These are phyloP conservation scores for Monosporascus sp. DNA, from an alignment of 2,329 filamentous ascomycete genomes.

Conservation along the genomic window DNA sequence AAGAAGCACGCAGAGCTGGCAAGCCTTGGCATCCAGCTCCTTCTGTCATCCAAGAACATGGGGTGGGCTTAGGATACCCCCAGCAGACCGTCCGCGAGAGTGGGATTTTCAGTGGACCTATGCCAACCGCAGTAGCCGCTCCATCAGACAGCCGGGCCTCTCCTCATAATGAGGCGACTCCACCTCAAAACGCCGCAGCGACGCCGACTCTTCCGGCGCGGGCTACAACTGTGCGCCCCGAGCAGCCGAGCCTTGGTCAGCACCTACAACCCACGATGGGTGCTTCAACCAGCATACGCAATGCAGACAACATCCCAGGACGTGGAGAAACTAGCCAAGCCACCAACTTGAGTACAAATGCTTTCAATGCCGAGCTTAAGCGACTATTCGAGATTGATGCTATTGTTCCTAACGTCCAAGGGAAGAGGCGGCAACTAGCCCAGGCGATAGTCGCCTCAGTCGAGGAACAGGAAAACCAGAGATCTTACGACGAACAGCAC, in stretches of 20 bases:
- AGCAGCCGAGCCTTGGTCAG: neutral
- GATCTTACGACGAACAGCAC: slow-evolving; percentile 2
- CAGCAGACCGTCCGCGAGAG: neutral
- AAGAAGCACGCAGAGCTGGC: slow-evolving; percentile 15
- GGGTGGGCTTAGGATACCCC: neutral
- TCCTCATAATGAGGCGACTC: neutral
- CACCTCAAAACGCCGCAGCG: neutral
- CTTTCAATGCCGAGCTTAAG: slow-evolving; percentile 14
- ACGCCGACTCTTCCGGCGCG: neutral
- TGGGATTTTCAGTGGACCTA: neutral
- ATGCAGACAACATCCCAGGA: too few relatives aligned
- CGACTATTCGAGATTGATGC: slow-evolving; percentile 7
- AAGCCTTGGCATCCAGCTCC: neutral
- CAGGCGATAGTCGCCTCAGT: slow-evolving; percentile 9
- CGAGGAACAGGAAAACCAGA: slow-evolving; percentile 4
- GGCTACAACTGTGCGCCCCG: neutral
- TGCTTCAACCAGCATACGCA: slow-evolving; percentile 7
- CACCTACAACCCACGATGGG: slow-evolving; percentile 1
- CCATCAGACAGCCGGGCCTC: neutral
- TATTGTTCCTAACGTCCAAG: neutral
- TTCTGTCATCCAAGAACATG: neutral
- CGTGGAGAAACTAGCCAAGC: neutral
- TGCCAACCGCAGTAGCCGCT: neutral
- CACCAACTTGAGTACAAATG: slow-evolving; percentile 5
- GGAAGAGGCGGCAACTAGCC: slow-evolving; percentile 6